Percentiles rank a stretch among this genome's conserved stretches.
These are phyloP conservation scores for Leishmania amazonensis DNA, from an alignment of 208 protist species.

Conservation along the genomic window DNA sequence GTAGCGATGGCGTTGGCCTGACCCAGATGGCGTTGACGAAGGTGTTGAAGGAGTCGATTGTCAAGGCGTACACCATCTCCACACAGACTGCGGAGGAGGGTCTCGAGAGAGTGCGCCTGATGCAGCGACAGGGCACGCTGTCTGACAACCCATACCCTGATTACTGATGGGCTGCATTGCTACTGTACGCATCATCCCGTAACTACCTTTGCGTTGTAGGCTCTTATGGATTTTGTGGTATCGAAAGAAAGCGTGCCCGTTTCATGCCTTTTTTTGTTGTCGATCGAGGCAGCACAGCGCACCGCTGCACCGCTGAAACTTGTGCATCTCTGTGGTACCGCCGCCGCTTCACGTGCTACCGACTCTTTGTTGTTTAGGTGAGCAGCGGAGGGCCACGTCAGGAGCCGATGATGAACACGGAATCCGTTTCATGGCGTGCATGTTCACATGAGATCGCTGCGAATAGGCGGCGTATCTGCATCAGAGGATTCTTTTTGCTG, in stretches of 20 bases:
- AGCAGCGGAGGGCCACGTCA: background rate
- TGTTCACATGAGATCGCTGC: background rate
- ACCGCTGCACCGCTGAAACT: background rate
- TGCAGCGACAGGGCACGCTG: conserved; percentile 82
- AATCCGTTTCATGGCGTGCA: background rate
- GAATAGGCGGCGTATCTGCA: background rate
- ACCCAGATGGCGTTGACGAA: conserved; percentile 78
- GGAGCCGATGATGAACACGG: background rate
- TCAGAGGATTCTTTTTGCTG: background rate
- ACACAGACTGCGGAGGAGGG: conserved; percentile 83
- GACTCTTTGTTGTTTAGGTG: background rate
- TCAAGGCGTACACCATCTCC: conserved; percentile 79
- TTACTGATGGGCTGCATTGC: conserved; percentile 26
- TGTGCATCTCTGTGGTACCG: background rate
- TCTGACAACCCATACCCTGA: conserved; percentile 86
- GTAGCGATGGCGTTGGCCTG: conserved; percentile 68
- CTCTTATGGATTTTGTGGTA: background rate
- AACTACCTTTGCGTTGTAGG: background rate
- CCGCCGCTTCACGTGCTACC: background rate
- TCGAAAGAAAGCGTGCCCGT: background rate
- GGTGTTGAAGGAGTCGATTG: conserved; percentile 76
- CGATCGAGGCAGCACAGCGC: background rate
- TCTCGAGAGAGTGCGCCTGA: conserved; percentile 72
- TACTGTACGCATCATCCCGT: too few relatives aligned
- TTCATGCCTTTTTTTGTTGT: background rate